These are phyloP conservation scores for Torrubiellomyces zombiae DNA, from an alignment of 2,329 filamentous ascomycete genomes.

Conservation along the genomic window DNA sequence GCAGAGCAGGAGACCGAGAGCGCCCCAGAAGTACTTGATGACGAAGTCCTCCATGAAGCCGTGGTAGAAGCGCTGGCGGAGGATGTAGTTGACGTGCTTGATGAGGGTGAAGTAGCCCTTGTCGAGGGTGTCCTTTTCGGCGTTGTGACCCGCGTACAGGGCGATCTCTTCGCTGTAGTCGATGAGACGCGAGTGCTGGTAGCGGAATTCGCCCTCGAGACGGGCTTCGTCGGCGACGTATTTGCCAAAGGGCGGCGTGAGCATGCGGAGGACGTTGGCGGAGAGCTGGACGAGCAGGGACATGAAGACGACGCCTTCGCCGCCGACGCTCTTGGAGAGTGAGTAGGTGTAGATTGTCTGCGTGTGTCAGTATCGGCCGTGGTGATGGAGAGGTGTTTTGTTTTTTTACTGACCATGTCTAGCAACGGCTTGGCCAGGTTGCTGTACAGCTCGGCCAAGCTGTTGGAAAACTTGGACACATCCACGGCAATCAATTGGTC, in stretches of 20 bases:
- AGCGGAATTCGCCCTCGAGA: constrained; percentile 89
- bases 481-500: constrained; percentile 96
- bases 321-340: constrained; percentile 84
- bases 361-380: constrained; percentile 8
- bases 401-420: constrained; percentile 53
- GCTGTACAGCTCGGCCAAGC: constrained; percentile 84
- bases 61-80: constrained; percentile 82
- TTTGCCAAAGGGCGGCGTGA: constrained; percentile 92
- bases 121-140: constrained; percentile 89
- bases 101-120: constrained; percentile 98
- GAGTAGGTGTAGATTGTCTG: constrained; percentile 85
- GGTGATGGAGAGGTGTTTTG: no score
- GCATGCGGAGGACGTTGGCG: constrained; percentile 77
- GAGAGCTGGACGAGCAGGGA: constrained; percentile 83
- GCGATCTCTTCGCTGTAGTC: constrained; percentile 94
- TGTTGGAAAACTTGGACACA: constrained; percentile 91
- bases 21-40: constrained; percentile 99
- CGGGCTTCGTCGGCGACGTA: constrained; percentile 94
- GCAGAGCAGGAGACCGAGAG: constrained; percentile 77
- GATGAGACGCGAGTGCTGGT: constrained; percentile 85
- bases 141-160: constrained; percentile 78
- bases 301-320: constrained; percentile 93
- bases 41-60: constrained; percentile 99
- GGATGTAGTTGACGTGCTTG: constrained; percentile 94
- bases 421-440: constrained; percentile 89